Evolutionary conservation across 495 filamentous ascomycete genomes (phyloP).

Genomic region (Amphirosellinia nigrospora): DNA sequence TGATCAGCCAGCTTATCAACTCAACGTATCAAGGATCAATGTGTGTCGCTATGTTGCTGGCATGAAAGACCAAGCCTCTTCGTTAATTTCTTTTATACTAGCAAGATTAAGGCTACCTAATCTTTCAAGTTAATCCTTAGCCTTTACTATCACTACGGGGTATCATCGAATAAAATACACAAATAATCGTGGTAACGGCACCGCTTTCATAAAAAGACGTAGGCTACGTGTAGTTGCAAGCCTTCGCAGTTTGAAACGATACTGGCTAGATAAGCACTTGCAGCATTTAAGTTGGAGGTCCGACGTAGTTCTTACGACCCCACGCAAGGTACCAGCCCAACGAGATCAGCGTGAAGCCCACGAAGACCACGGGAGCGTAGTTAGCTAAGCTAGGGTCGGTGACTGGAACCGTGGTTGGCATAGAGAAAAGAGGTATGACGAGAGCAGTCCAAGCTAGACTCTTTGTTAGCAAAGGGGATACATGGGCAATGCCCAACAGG

Average conservation of each 20-base stretch:
- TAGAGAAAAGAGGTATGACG: conserved; percentile 69
- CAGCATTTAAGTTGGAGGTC: conserved; percentile 57
- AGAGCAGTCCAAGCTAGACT: conserved; percentile 64
- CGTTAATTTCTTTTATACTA: neutral
- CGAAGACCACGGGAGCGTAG: conserved; percentile 69
- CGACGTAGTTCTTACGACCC: conserved; percentile 72
- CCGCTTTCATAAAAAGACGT: neutral
- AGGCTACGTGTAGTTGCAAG: neutral
- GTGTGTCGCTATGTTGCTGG: neutral
- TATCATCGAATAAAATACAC: conserved; percentile 18
- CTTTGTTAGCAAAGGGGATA: conserved; percentile 28
- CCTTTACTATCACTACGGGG: conserved; percentile 6
- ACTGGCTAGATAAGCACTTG: neutral
- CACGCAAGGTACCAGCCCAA: conserved; percentile 52
- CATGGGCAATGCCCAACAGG: conserved; percentile 10
- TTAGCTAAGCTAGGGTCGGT: conserved; percentile 64
- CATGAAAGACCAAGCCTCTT: neutral
- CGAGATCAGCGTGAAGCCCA: conserved; percentile 64
- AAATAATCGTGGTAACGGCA: neutral
- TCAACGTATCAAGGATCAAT: neutral
- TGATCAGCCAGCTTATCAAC: neutral
- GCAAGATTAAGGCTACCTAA: conserved; percentile 8
- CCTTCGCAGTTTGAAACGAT: neutral
- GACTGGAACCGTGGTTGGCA: conserved; percentile 67
- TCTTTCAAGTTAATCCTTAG: conserved; percentile 11